Evolutionary conservation across 306 rosid species (phyloP).

Genomic region (Morella rubra): DNA sequence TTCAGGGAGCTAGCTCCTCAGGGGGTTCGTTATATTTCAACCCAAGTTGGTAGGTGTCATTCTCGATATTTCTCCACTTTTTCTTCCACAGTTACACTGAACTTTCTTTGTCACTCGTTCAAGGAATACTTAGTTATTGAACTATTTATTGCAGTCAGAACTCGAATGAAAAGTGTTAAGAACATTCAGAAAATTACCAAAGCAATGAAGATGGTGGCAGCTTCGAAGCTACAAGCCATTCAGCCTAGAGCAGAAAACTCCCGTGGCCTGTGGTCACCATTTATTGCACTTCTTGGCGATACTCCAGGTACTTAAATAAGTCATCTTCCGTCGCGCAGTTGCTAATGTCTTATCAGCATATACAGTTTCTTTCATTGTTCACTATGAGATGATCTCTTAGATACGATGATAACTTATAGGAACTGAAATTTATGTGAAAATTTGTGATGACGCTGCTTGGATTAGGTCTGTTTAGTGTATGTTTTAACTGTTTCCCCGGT

Average conservation of each 20-base stretch:
- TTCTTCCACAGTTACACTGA: too few relatives aligned
- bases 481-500: too few relatives aligned
- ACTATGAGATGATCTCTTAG: too few relatives aligned
- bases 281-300: slow-evolving; percentile 93
- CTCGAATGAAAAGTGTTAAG: slow-evolving; percentile 96
- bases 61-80: background rate
- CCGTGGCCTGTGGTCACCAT: slow-evolving; percentile 97
- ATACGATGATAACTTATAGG: too few relatives aligned
- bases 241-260: slow-evolving; percentile 86
- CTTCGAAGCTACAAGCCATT: slow-evolving; percentile 87
- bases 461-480: too few relatives aligned
- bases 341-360: too few relatives aligned
- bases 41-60: slow-evolving; percentile 71
- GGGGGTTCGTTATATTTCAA: slow-evolving; percentile 86
- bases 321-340: too few relatives aligned
- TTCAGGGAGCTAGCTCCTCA: slow-evolving; percentile 66
- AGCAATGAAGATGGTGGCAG: slow-evolving; percentile 99
- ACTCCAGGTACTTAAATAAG: slow-evolving; percentile 48
- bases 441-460: too few relatives aligned
- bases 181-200: slow-evolving; percentile 97
- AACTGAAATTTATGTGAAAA: too few relatives aligned
- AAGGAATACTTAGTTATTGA: slow-evolving; percentile 5
- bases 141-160: slow-evolving; percentile 54
- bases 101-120: background rate
- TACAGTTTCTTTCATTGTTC: too few relatives aligned